Percentiles rank a stretch among this genome's conserved stretches.
These are phyloP conservation scores for Nakazawaea sp. DNA, from an alignment of 805 yeast species.

Conservation along the genomic window DNA sequence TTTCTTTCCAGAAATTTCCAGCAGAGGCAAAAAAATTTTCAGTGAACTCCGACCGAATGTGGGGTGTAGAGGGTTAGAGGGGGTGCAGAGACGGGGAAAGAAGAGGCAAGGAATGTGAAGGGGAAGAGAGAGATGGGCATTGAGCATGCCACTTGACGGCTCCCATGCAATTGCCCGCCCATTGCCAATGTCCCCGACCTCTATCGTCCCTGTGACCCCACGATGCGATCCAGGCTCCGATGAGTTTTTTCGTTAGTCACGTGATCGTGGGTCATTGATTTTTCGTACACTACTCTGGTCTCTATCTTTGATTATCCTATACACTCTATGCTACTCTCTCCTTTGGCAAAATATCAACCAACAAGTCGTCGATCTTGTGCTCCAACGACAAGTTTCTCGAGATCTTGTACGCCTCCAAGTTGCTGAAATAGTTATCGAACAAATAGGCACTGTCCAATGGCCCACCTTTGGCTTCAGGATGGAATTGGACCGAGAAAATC, in stretches of 20 bases:
- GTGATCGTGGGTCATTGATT: too few relatives aligned
- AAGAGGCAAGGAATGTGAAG: neutral
- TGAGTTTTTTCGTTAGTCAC: too few relatives aligned
- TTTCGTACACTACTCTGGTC: neutral
- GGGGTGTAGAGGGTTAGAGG: neutral
- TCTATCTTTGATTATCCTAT: neutral
- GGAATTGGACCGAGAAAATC: constrained; percentile 95
- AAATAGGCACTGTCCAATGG: constrained; percentile 89
- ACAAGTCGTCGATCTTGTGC: constrained; percentile 32
- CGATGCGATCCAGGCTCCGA: too few relatives aligned
- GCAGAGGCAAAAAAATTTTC: neutral
- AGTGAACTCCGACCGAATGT: neutral
- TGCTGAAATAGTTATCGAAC: constrained; percentile 81
- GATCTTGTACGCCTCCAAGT: constrained; percentile 53
- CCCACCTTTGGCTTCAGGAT: constrained; percentile 99
- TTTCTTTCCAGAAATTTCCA: neutral
- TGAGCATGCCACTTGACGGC: too few relatives aligned
- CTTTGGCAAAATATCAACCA: constrained; percentile 58
- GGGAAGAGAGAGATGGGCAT: neutral
- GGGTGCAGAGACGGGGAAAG: neutral
- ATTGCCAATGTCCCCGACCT: too few relatives aligned
- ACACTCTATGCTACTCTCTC: constrained; percentile 47
- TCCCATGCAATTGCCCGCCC: too few relatives aligned
- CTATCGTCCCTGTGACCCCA: too few relatives aligned
- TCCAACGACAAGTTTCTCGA: constrained; percentile 35